Base-by-base conservation (phyloP, 1,284 basidiomycete species). In the Bjerkandera adusta region DNA sequence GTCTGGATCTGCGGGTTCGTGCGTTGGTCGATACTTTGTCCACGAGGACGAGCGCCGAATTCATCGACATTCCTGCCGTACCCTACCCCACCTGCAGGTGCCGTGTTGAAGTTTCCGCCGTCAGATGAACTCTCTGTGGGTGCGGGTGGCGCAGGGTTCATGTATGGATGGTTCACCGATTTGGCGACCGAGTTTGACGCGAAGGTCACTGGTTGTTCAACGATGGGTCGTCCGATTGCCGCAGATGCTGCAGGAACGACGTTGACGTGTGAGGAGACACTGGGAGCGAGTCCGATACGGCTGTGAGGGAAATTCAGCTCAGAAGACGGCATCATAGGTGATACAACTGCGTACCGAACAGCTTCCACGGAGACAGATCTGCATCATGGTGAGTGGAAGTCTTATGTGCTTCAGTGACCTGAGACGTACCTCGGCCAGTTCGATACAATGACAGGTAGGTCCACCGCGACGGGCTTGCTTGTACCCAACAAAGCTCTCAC, bases 401-500 rank as follows among this genome's bases (percentile, higher is more conserved):
- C 18, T 47, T 44, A 35, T 44, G 41, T 35, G 36, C 10, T 36
- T 50, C 30, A 49, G n/a, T n/a, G n/a, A 47, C 13, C 18, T 32
- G 39, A n/a, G 12, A 63, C 76, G 37, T 53, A 83, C 85, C 81
- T 77, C 52, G 84, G 84, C 87, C 87, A 89, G 56, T 89, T 90
- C 2, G 89, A 89, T 27, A 91, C 72, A 38, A 88, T 80, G 7
- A 90, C 74, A 16, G 88, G 85, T 33, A 94, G 68, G 37, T 86
- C 83, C 69, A 89, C 77, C 24, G 77, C 68, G 8, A 91, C 61
- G 48, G 81, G 79, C 46, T 79, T 72, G 4, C 81, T 81, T 4
- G 77, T 76, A 16, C 83, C 86, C 66, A 89, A 76, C 36, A 88
- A 71, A 3, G 89, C 90, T 63, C 83, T 88, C 45, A 92, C 83